Evolutionary conservation across 2,329 filamentous ascomycete species (phyloP).

Genomic region (Escovopsis sp.): DNA sequence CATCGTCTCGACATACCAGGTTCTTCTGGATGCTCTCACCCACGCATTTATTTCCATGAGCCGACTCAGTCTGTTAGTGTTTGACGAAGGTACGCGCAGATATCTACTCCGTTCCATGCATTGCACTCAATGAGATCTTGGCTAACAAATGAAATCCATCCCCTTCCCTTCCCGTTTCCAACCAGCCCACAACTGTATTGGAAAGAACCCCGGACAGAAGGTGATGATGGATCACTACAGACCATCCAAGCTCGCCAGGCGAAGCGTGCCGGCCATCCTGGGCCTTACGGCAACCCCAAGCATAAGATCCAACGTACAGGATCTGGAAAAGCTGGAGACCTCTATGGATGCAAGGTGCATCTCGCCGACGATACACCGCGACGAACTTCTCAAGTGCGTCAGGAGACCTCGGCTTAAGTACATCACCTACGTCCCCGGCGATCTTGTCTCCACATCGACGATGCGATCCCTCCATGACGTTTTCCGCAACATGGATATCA

Average conservation of each 20-base stretch:
- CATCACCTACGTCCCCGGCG: constrained; percentile 16
- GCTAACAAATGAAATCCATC: too few species aligned
- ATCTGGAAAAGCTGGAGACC: constrained; percentile 47
- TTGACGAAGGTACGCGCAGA: constrained; percentile 58
- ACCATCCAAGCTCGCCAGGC: constrained; percentile 22
- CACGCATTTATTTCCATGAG: constrained; percentile 59
- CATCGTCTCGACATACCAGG: constrained; percentile 64
- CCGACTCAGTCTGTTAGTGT: constrained; percentile 53
- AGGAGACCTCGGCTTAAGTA: constrained; percentile 45
- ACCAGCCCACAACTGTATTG: constrained; percentile 59
- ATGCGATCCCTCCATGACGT: constrained; percentile 30
- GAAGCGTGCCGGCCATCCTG: constrained; percentile 48
- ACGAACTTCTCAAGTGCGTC: constrained; percentile 53
- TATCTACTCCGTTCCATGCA: too few species aligned
- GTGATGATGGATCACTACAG: constrained; percentile 66
- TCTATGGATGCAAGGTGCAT: constrained; percentile 56
- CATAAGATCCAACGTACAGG: constrained; percentile 39
- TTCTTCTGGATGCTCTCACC: constrained; percentile 57
- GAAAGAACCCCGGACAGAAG: constrained; percentile 46
- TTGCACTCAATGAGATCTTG: too few species aligned
- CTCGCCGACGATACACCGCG: constrained; percentile 52
- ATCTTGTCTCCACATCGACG: constrained; percentile 13
- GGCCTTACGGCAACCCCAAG: constrained; percentile 73
- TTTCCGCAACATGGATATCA: constrained; percentile 35
- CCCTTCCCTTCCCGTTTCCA: not conserved